phyloP scores from a whole-genome alignment of 768 basidiomycete genomes.

The Coprinellus micaceus region DNA sequence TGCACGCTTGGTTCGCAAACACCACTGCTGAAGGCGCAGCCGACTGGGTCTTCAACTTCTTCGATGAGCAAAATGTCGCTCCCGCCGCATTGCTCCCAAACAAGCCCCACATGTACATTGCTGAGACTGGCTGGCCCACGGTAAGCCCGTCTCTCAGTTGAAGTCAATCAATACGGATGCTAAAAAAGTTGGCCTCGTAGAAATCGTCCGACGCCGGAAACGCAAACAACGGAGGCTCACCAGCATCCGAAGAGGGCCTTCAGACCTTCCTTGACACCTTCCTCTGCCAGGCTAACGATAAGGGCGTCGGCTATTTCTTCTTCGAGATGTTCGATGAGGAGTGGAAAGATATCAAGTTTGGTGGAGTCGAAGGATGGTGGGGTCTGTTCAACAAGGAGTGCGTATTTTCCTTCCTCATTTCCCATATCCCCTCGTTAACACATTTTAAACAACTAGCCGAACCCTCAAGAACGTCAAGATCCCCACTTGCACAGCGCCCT shows the following conservation, averaged over 20 bases:
- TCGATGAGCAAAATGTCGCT: slow-evolving; percentile 60
- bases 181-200: too few species aligned
- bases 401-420: slow-evolving; percentile 14
- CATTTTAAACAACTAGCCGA: too few species aligned
- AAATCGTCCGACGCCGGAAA: slow-evolving; percentile 52
- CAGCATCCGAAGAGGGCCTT: slow-evolving; percentile 57
- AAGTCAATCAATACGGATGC: too few species aligned
- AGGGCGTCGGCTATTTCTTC: slow-evolving; percentile 81
- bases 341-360: slow-evolving; percentile 72
- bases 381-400: slow-evolving; percentile 45
- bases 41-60: slow-evolving; percentile 79
- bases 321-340: slow-evolving; percentile 81
- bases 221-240: slow-evolving; percentile 63
- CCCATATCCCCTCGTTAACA: too few species aligned
- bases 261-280: slow-evolving; percentile 83
- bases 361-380: slow-evolving; percentile 74
- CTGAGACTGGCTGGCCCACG: slow-evolving; percentile 84
- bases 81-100: slow-evolving; percentile 59
- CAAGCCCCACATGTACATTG: slow-evolving; percentile 81
- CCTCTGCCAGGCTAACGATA: slow-evolving; percentile 81
- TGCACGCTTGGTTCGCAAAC: slow-evolving; percentile 94
- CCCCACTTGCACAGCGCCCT: slow-evolving; percentile 48
- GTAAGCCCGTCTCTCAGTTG: slow-evolving; percentile 34
- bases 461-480: slow-evolving; percentile 68
- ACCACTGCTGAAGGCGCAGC: slow-evolving; percentile 69